Percentiles rank a stretch among this genome's conserved stretches.
phyloP scores from a whole-genome alignment of 2,329 filamentous ascomycete genomes.

The Hymenoscyphus scutula region DNA sequence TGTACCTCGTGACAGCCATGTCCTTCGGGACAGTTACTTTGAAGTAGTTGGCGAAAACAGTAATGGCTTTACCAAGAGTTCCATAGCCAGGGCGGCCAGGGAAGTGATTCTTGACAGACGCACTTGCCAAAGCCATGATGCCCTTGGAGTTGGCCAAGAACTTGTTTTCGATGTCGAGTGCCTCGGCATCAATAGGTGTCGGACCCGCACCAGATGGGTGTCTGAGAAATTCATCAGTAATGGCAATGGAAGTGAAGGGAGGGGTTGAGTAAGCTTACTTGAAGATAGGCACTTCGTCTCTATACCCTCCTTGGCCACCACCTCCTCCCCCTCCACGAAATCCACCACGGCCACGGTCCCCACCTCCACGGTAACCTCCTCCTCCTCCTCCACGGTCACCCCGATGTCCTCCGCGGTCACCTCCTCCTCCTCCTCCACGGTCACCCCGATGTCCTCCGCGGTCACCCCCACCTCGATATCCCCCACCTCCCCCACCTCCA shows the following conservation, averaged over 20 bases:
- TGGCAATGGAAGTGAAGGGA: slow-evolving; percentile 10
- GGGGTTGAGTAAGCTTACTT: slow-evolving; percentile 21
- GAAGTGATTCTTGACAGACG: slow-evolving; percentile 20
- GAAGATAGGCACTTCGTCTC: slow-evolving; percentile 18
- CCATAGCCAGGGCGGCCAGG: slow-evolving; percentile 35
- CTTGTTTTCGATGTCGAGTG: slow-evolving; percentile 33
- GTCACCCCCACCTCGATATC: slow-evolving; percentile 29
- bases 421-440: slow-evolving; percentile 33
- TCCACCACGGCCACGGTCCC: slow-evolving; percentile 29
- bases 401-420: slow-evolving; percentile 32
- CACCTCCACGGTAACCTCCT: slow-evolving; percentile 32
- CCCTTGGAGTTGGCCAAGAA: slow-evolving; percentile 30
- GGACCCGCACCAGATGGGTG: slow-evolving; percentile 26
- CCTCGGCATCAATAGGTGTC: slow-evolving; percentile 24
- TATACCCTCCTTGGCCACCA: slow-evolving; percentile 12
- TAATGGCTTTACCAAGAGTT: slow-evolving; percentile 28
- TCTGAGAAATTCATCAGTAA: slow-evolving; percentile 16
- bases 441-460: slow-evolving; percentile 34
- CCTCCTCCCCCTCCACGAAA: slow-evolving; percentile 30
- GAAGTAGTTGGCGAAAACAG: slow-evolving; percentile 36
- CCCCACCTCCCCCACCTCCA: slow-evolving; percentile 32
- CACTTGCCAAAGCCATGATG: slow-evolving; percentile 21
- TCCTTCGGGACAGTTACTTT: slow-evolving; percentile 24
- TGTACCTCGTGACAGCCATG: slow-evolving; percentile 32
- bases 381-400: slow-evolving; percentile 32